Conservation (phyloP, 768 basidiomycete genomes). For the Panellus pusillus region DNA sequence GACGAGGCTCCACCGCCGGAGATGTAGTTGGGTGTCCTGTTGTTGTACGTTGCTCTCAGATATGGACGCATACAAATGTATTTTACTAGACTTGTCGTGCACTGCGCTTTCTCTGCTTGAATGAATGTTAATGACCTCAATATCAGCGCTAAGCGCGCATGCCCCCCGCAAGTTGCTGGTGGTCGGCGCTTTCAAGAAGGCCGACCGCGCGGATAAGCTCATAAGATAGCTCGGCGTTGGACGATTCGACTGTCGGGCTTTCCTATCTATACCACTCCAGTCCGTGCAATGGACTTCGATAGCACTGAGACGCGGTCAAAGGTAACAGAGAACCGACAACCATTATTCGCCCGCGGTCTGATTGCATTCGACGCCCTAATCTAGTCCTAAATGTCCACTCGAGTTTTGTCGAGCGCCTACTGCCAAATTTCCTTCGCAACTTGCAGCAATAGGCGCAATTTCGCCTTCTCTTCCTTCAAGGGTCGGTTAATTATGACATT, state of each 20-base stretch:
- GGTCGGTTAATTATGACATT: background rate
- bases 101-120: constrained; percentile 6
- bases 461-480: constrained; percentile 48
- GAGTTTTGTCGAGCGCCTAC: constrained; percentile 5
- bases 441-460: constrained; percentile 44
- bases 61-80: constrained; percentile 19
- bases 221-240: too few species aligned
- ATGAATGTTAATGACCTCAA: constrained; percentile 6
- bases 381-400: background rate
- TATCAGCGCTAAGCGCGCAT: too few species aligned
- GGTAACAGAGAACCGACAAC: too few species aligned
- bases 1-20: constrained; percentile 28
- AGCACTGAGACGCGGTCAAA: too few species aligned
- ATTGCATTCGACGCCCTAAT: too few species aligned
- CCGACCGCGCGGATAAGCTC: too few species aligned
- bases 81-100: constrained; percentile 18
- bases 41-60: constrained; percentile 17
- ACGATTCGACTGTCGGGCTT: too few species aligned
- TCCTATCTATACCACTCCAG: too few species aligned
- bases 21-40: background rate
- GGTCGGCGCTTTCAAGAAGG: too few species aligned
- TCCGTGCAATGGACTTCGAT: too few species aligned
- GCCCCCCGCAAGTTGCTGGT: too few species aligned
- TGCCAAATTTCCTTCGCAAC: constrained; percentile 50
- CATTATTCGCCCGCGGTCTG: too few species aligned